Percentiles rank a stretch among this genome's conserved stretches.
Evolutionary conservation across 129 eudicot species (phyloP).

Genomic region (Arctium lappa): DNA sequence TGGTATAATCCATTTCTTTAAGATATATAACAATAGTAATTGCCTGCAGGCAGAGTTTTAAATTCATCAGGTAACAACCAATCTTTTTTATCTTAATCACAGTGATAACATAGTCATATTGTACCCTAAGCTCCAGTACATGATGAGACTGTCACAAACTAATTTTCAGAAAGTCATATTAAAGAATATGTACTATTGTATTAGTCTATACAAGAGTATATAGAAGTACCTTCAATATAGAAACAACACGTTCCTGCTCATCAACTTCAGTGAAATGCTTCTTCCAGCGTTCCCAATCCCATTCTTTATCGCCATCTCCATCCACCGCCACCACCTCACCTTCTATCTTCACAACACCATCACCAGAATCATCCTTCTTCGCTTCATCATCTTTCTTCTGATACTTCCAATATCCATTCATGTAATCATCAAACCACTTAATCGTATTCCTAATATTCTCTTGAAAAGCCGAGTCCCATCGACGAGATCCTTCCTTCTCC

Average conservation of each 20-base stretch:
- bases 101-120: background rate
- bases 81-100: background rate
- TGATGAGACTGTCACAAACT: background rate
- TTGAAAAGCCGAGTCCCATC: conserved; percentile 48
- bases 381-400: conserved; percentile 16
- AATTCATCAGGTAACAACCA: background rate
- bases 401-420: conserved; percentile 23
- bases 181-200: background rate
- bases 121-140: too few species aligned
- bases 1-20: background rate
- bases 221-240: conserved; percentile 41
- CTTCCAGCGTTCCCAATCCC: conserved; percentile 97
- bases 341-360: background rate
- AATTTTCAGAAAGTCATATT: background rate
- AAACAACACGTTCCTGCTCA: conserved; percentile 68
- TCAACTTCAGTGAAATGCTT: conserved; percentile 72
- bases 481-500: conserved; percentile 9
- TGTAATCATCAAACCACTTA: conserved; percentile 35
- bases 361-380: conserved; percentile 9
- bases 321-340: background rate
- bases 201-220: background rate
- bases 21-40: background rate
- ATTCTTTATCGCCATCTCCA: conserved; percentile 35
- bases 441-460: conserved; percentile 43
- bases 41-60: background rate